A percentile compares a stretch with the other conserved stretches of the same genome.
Evolutionary conservation across 352 stramenopile species (phyloP).

Genomic region (Phytophthora tubulina): DNA sequence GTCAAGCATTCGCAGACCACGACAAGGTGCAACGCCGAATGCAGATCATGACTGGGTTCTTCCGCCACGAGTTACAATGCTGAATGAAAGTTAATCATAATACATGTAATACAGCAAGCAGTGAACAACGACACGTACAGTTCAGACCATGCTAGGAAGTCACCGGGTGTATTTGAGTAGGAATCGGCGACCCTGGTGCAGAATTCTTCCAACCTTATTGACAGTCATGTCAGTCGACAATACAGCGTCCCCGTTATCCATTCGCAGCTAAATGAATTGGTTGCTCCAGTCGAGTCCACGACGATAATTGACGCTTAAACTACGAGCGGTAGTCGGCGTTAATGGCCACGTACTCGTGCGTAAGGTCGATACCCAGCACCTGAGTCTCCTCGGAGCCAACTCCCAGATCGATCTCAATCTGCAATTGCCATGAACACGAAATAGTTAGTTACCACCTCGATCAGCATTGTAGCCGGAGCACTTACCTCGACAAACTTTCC

Average conservation of each 20-base stretch:
- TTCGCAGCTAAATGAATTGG: slow-evolving; percentile 13
- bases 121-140: slow-evolving; percentile 5
- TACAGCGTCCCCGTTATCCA: slow-evolving; percentile 5
- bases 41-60: slow-evolving; percentile 77
- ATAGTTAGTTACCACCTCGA: background rate
- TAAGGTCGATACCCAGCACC: slow-evolving; percentile 98
- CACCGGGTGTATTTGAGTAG: slow-evolving; percentile 30
- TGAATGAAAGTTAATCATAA: slow-evolving; percentile 6
- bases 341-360: slow-evolving; percentile 98
- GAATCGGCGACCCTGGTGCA: slow-evolving; percentile 5
- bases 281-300: slow-evolving; percentile 16
- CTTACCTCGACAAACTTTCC: slow-evolving; percentile 94
- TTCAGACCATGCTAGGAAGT: background rate
- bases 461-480: background rate
- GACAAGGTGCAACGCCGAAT: slow-evolving; percentile 72
- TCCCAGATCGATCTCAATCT: slow-evolving; percentile 96
- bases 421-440: slow-evolving; percentile 2
- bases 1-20: slow-evolving; percentile 54
- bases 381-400: slow-evolving; percentile 81
- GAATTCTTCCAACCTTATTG: slow-evolving; percentile 20
- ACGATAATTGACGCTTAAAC: slow-evolving; percentile 18
- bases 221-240: slow-evolving; percentile 16
- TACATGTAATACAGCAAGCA: slow-evolving; percentile 18
- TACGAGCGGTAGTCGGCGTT: slow-evolving; percentile 99
- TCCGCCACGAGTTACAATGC: slow-evolving; percentile 37